Conservation (phyloP, 1,139 yeast genomes). For the Sugiyamaella sp. region DNA sequence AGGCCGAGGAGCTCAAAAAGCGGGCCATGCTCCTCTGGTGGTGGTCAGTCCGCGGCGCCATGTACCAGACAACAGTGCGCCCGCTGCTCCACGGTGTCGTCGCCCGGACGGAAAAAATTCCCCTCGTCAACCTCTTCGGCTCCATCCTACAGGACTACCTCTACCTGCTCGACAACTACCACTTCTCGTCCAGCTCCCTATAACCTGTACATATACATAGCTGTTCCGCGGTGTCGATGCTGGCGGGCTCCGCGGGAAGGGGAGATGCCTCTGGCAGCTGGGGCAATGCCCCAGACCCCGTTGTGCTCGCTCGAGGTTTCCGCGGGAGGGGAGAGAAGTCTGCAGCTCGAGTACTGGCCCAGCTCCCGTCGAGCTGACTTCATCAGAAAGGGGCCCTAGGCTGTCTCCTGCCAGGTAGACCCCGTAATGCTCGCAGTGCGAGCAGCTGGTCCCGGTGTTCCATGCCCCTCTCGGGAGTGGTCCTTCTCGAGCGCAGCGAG, state of each 20-base stretch:
- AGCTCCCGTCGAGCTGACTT: too few species aligned
- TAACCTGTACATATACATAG: constrained; percentile 19
- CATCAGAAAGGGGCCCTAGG: too few species aligned
- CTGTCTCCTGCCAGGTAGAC: too few species aligned
- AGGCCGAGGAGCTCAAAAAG: constrained; percentile 40
- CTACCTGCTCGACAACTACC: constrained; percentile 45
- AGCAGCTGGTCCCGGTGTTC: too few species aligned
- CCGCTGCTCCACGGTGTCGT: constrained; percentile 39
- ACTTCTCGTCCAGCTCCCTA: constrained; percentile 42
- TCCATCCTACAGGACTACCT: constrained; percentile 45
- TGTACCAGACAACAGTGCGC: constrained; percentile 43
- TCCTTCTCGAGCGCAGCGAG: too few species aligned
- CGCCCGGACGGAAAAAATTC: constrained; percentile 36
- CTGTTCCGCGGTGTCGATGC: too few species aligned
- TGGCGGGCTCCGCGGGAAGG: not conserved
- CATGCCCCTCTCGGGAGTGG: too few species aligned
- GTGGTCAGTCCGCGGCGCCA: constrained; percentile 48
- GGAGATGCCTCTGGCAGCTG: constrained; percentile 17
- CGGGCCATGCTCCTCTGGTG: constrained; percentile 43
- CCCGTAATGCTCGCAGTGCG: too few species aligned
- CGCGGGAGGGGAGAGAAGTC: too few species aligned
- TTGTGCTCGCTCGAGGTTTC: too few species aligned
- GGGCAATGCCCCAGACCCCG: constrained; percentile 13
- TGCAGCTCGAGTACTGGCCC: too few species aligned
- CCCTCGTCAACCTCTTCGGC: constrained; percentile 41